phyloP scores from a whole-genome alignment of 1,284 basidiomycete genomes.

The Cryptococcus depauperatus region DNA sequence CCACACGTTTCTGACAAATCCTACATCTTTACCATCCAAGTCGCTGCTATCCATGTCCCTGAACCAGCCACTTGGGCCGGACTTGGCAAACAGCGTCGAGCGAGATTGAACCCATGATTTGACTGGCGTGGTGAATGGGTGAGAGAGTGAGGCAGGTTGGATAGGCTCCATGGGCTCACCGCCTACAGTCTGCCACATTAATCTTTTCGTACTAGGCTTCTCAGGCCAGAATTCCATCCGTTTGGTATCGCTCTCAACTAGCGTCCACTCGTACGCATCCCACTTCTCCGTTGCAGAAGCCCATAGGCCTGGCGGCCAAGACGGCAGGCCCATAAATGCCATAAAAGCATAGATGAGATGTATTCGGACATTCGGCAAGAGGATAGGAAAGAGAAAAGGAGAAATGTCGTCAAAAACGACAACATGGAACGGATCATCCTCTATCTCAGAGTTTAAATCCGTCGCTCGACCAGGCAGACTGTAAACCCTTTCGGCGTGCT shows the following conservation, averaged over 20 bases:
- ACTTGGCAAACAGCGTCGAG: conserved; percentile 18
- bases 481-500: conserved; percentile 47
- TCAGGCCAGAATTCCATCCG: conserved; percentile 33
- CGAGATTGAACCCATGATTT: conserved; percentile 29
- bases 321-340: conserved; percentile 61
- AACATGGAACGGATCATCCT: conserved; percentile 67
- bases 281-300: conserved; percentile 38
- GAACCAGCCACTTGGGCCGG: conserved; percentile 35
- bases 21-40: conserved; percentile 29
- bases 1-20: conserved; percentile 31
- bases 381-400: conserved; percentile 58
- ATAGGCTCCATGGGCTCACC: conserved; percentile 46
- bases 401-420: conserved; percentile 74
- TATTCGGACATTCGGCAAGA: conserved; percentile 51
- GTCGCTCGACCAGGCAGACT: conserved; percentile 55
- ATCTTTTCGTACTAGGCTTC: conserved; percentile 1
- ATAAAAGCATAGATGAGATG: conserved; percentile 69
- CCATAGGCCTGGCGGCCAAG: conserved; percentile 43
- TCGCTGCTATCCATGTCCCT: conserved; percentile 27
- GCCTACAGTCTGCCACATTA: conserved; percentile 37
- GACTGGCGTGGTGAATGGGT: conserved; percentile 29
- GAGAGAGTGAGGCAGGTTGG: conserved; percentile 6
- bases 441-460: conserved; percentile 50
- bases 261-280: conserved; percentile 42
- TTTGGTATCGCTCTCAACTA: conserved; percentile 16